phyloP scores from a whole-genome alignment of 331 rosid genomes.

The Prunus yedoensis region DNA sequence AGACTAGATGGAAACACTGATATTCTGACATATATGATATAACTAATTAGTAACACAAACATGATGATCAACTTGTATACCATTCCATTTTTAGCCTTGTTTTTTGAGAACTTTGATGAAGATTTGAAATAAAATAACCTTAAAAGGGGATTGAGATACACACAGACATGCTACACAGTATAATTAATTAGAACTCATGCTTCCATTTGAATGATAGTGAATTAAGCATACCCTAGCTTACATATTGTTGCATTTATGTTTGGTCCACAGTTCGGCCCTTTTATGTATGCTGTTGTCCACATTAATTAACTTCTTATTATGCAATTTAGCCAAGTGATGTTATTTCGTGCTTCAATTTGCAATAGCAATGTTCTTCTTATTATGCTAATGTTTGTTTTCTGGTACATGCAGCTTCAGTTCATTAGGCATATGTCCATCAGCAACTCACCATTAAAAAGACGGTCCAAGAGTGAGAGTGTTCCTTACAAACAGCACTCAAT shows the following conservation, averaged over 20 bases:
- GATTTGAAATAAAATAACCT: background rate
- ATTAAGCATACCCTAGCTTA: background rate
- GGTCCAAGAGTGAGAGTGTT: conserved; percentile 23
- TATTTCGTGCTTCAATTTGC: background rate
- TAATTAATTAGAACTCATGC: background rate
- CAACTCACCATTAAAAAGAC: conserved; percentile 32
- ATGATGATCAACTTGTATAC: background rate
- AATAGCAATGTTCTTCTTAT: no score
- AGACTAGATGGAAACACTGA: background rate
- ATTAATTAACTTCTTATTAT: background rate
- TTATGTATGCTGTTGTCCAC: background rate
- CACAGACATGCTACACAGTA: background rate
- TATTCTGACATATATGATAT: background rate
- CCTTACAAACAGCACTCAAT: conserved; percentile 19
- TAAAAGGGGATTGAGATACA: background rate
- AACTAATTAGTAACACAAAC: background rate
- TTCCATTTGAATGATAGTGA: background rate
- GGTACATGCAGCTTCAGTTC: conserved; percentile 46
- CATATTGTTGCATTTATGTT: background rate
- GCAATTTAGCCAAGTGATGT: background rate
- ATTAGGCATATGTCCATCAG: conserved; percentile 47
- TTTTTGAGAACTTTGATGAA: background rate
- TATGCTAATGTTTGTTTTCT: conserved; percentile 7
- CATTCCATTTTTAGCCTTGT: background rate
- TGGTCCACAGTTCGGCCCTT: background rate